phyloP scores from a whole-genome alignment of 2,329 filamentous ascomycete species.

The Fusarium floridanum region DNA sequence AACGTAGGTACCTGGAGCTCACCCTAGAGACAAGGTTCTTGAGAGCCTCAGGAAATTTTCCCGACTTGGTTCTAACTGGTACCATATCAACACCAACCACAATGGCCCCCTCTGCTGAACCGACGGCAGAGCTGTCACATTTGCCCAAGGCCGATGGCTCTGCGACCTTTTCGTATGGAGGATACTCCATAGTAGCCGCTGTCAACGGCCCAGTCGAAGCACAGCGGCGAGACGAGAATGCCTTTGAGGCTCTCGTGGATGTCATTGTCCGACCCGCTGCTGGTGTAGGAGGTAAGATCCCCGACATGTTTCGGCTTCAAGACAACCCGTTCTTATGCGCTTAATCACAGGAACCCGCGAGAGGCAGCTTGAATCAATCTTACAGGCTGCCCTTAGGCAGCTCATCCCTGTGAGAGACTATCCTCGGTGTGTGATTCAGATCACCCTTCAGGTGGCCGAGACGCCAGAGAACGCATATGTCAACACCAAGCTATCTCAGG shows the following conservation, averaged over 20 bases:
- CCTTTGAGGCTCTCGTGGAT: conserved; percentile 91
- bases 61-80: conserved; percentile 9
- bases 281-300: conserved; percentile 79
- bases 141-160: conserved; percentile 84
- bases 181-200: conserved; percentile 85
- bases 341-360: conserved; percentile 72
- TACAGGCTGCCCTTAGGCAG: conserved; percentile 79
- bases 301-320: conserved; percentile 2
- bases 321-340: conserved; percentile 29
- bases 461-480: conserved; percentile 76
- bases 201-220: conserved; percentile 96
- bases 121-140: conserved; percentile 66
- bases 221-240: conserved; percentile 86
- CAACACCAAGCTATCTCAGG: conserved; percentile 70
- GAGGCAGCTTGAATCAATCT: conserved; percentile 83
- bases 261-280: conserved; percentile 89
- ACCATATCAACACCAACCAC: conserved; percentile 32
- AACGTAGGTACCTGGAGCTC: background rate
- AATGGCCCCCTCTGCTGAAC: conserved; percentile 63
- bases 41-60: conserved; percentile 33
- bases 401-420: conserved; percentile 82
- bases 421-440: conserved; percentile 81
- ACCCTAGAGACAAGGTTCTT: background rate
- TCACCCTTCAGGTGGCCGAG: conserved; percentile 82
- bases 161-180: conserved; percentile 78